Percentiles rank a stretch among this genome's conserved stretches.
Conservation (phyloP, 2,329 filamentous ascomycete genomes). For the Colletotrichum godetiae region DNA sequence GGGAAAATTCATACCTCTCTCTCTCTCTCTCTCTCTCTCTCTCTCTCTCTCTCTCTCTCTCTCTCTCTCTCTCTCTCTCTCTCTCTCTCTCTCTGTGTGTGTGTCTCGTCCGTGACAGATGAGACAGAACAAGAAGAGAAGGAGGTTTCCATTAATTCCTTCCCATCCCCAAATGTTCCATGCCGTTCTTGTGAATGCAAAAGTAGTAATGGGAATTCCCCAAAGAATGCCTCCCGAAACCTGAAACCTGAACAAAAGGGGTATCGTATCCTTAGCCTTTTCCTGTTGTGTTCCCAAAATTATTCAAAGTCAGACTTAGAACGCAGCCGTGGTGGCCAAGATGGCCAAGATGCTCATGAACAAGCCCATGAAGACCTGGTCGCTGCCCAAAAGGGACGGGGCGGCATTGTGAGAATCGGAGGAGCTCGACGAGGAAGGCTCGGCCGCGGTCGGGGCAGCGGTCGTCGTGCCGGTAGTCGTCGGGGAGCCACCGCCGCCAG, state of each 20-base stretch:
- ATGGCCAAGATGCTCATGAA: conserved; percentile 10
- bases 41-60: neutral
- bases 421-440: neutral
- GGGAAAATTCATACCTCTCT: neutral
- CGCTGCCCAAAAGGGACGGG: neutral
- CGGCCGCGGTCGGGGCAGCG: neutral
- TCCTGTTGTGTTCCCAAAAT: neutral
- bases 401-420: conserved; percentile 15
- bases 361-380: conserved; percentile 3
- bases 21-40: neutral
- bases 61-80: neutral
- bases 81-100: neutral
- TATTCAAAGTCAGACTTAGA: neutral
- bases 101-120: neutral
- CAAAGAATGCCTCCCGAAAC: neutral
- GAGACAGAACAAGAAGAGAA: neutral
- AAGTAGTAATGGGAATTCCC: neutral
- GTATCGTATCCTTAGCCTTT: neutral
- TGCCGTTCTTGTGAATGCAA: neutral
- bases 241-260: neutral
- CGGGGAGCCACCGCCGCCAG: neutral
- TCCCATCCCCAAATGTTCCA: neutral
- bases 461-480: neutral
- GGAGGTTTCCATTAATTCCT: neutral
- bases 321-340: neutral